These are phyloP conservation scores for Paragyromitra xinjiangensis DNA, from an alignment of 495 filamentous ascomycete species.

Conservation along the genomic window DNA sequence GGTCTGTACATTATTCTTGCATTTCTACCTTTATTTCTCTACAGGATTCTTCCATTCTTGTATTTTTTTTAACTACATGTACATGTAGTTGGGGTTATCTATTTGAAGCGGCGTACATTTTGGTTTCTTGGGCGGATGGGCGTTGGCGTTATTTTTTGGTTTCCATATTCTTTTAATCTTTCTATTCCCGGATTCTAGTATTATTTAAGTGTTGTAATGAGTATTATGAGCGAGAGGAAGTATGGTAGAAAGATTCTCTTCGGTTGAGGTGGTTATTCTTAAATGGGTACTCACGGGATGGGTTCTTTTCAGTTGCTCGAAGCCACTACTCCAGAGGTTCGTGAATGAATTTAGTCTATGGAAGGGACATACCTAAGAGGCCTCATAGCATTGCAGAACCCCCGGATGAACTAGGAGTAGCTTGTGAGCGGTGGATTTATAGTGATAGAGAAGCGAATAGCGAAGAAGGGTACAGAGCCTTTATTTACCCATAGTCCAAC, in stretches of 20 bases:
- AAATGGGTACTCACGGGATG: background rate
- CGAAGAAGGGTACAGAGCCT: no score
- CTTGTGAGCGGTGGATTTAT: no score
- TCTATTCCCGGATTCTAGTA: background rate
- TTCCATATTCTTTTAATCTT: slow-evolving; percentile 1
- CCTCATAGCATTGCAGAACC: no score
- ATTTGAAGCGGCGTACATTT: slow-evolving; percentile 23
- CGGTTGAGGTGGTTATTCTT: background rate
- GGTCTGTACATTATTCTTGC: slow-evolving; percentile 30
- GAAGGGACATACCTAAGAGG: no score
- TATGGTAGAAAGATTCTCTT: background rate
- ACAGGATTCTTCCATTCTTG: background rate
- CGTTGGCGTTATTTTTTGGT: slow-evolving; percentile 18
- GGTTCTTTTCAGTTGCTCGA: no score
- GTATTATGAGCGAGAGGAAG: background rate
- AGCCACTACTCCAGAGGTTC: background rate
- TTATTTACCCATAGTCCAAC: no score
- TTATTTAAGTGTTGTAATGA: slow-evolving; percentile 10
- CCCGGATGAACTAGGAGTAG: no score
- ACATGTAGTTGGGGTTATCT: slow-evolving; percentile 1
- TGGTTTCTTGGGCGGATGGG: slow-evolving; percentile 17
- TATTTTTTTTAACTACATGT: slow-evolving; percentile 21
- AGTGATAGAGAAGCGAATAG: no score
- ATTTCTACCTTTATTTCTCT: slow-evolving; percentile 9
- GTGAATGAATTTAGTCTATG: background rate